phyloP scores from a whole-genome alignment of 129 eudicot genomes.

The Lactuca sativa region DNA sequence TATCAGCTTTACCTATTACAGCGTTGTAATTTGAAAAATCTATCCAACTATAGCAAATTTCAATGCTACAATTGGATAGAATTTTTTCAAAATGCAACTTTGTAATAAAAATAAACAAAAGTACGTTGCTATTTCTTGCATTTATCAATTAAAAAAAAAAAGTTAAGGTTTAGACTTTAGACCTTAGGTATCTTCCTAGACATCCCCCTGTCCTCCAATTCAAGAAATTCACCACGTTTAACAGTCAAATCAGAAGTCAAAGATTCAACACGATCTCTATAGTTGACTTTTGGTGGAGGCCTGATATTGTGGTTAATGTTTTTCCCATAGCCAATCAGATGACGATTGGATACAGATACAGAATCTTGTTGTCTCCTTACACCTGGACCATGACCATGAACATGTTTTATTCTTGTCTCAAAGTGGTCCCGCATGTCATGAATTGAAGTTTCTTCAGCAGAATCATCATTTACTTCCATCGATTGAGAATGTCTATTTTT shows the following conservation, averaged over 20 bases:
- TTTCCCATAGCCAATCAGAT: conserved; percentile 34
- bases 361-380: conserved; percentile 38
- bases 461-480: conserved; percentile 42
- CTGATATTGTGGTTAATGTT: conserved; percentile 34
- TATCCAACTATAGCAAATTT: too few species aligned
- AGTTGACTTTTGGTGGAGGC: conserved; percentile 30
- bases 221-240: conserved; percentile 39
- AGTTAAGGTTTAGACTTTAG: conserved; percentile 44
- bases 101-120: background rate
- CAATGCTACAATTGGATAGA: too few species aligned
- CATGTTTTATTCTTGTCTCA: conserved; percentile 42
- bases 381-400: conserved; percentile 41
- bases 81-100: too few species aligned
- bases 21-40: too few species aligned
- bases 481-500: conserved; percentile 37
- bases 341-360: conserved; percentile 36
- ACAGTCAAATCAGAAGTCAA: conserved; percentile 35
- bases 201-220: conserved; percentile 43
- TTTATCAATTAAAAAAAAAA: background rate
- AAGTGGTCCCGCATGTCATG: conserved; percentile 34
- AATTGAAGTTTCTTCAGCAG: conserved; percentile 41
- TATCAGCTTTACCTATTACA: too few species aligned
- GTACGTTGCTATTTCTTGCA: too few species aligned
- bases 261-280: conserved; percentile 39
- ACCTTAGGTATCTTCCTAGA: conserved; percentile 64